A percentile compares a stretch with the other conserved stretches of the same genome.
These are phyloP conservation scores for Yamadazyma mexicana DNA, from an alignment of 1,139 yeast species.

Conservation along the genomic window DNA sequence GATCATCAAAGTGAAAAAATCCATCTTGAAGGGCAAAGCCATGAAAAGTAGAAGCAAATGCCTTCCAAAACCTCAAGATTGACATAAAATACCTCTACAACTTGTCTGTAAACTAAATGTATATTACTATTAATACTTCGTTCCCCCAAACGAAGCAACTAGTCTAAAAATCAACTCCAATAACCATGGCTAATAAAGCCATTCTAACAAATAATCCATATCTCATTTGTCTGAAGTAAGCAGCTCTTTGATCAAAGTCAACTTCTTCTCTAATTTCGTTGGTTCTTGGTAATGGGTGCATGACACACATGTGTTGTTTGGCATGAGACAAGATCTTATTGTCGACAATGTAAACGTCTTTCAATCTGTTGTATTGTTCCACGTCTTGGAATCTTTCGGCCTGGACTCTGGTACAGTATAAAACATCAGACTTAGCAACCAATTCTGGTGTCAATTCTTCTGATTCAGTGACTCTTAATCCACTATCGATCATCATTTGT, in stretches of 20 bases:
- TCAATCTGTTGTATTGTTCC: constrained; percentile 80
- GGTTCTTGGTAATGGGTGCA: constrained; percentile 99
- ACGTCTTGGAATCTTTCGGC: constrained; percentile 86
- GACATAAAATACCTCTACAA: too few relatives aligned
- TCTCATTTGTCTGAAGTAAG: constrained; percentile 98
- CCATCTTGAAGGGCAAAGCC: too few relatives aligned
- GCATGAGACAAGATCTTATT: constrained; percentile 89
- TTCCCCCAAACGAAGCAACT: constrained; percentile 8
- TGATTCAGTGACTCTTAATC: constrained; percentile 72
- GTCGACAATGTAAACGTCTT: constrained; percentile 90
- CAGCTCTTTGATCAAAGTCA: constrained; percentile 98
- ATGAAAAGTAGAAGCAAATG: too few relatives aligned
- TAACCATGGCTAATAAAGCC: constrained; percentile 97
- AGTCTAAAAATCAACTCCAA: constrained; percentile 68
- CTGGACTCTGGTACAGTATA: constrained; percentile 98
- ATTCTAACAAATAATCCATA: constrained; percentile 97
- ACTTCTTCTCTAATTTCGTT: constrained; percentile 97
- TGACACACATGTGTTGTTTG: constrained; percentile 96
- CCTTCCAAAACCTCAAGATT: too few relatives aligned
- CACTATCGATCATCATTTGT: constrained; percentile 60
- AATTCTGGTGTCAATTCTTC: constrained; percentile 79
- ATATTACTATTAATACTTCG: background rate
- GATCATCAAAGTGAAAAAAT: too few relatives aligned
- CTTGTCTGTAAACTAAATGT: constrained; percentile 1
- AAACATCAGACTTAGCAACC: constrained; percentile 86